Conservation (phyloP, 2,329 filamentous ascomycete species). For the Rasamsonia emersonii region DNA sequence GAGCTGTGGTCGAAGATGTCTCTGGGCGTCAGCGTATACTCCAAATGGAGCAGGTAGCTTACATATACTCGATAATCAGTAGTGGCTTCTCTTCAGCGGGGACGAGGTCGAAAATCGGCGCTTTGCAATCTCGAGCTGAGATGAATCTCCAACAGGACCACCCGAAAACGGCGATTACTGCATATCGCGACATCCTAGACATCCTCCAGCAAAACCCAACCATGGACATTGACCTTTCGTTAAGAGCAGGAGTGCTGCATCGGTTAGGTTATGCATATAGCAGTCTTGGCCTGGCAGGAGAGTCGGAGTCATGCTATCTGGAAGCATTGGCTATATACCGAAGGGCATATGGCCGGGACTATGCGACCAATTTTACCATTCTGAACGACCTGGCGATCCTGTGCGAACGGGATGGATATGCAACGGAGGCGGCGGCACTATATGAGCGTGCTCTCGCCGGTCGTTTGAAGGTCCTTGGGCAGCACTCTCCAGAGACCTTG, state of each 20-base stretch:
- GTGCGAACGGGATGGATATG: slow-evolving; percentile 21
- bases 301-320: slow-evolving; percentile 21
- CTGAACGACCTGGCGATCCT: slow-evolving; percentile 21
- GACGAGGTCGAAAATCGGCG: slow-evolving; percentile 13
- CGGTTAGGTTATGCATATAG: slow-evolving; percentile 19
- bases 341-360: slow-evolving; percentile 19
- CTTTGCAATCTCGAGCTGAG: slow-evolving; percentile 16
- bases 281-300: slow-evolving; percentile 15
- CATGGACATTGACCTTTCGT: slow-evolving; percentile 17
- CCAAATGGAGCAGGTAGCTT: slow-evolving; percentile 21
- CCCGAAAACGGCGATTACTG: slow-evolving; percentile 13
- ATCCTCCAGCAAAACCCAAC: slow-evolving; percentile 15
- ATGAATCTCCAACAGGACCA: slow-evolving; percentile 15
- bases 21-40: slow-evolving; percentile 22
- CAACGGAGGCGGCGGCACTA: slow-evolving; percentile 21
- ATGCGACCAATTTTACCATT: slow-evolving; percentile 18
- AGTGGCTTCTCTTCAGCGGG: slow-evolving; percentile 14
- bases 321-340: slow-evolving; percentile 20
- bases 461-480: slow-evolving; percentile 19
- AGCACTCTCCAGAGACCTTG: slow-evolving; percentile 22
- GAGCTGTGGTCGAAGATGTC: slow-evolving; percentile 19
- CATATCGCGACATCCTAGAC: slow-evolving; percentile 17
- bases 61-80: slow-evolving; percentile 20
- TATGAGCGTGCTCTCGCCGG: slow-evolving; percentile 24
- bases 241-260: slow-evolving; percentile 18